Conservation (phyloP, 345 rosid species). For the Streptanthus diversifolius region DNA sequence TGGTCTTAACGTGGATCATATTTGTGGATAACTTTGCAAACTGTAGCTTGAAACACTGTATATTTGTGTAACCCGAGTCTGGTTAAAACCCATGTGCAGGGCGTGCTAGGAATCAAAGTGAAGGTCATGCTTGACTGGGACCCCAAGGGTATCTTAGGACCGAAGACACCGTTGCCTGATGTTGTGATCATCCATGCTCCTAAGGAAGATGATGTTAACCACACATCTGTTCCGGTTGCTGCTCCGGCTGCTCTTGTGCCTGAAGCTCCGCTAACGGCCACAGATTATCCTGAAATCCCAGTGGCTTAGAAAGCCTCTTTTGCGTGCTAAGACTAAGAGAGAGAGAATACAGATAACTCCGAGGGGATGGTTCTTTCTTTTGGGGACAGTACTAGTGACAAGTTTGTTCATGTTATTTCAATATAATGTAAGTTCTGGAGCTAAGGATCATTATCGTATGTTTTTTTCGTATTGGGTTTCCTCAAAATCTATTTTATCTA, state of each 20-base stretch:
- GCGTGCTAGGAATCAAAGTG: constrained; percentile 85
- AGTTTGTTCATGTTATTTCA: not conserved
- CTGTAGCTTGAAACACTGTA: too few relatives aligned
- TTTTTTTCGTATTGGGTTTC: not conserved
- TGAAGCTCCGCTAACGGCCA: not conserved
- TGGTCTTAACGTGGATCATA: not conserved
- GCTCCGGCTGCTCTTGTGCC: not conserved
- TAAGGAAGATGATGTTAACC: constrained; percentile 62
- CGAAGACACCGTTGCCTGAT: constrained; percentile 74
- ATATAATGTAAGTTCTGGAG: not conserved
- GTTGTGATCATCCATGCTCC: constrained; percentile 72
- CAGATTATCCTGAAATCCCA: constrained; percentile 7
- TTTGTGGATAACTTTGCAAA: not conserved
- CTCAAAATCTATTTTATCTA: not conserved
- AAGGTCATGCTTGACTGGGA: constrained; percentile 91
- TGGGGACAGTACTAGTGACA: not conserved
- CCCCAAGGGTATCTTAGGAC: constrained; percentile 81
- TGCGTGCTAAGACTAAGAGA: too few relatives aligned
- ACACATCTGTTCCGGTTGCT: constrained; percentile 2
- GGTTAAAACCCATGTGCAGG: constrained; percentile 37
- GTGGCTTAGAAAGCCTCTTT: constrained; percentile 4
- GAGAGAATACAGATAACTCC: too few relatives aligned
- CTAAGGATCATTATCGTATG: not conserved
- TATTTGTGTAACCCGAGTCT: not conserved
- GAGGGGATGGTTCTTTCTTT: not conserved